Evolutionary conservation across 805 yeast genomes (phyloP).

Genomic region (Saccharomycopsis sp.): DNA sequence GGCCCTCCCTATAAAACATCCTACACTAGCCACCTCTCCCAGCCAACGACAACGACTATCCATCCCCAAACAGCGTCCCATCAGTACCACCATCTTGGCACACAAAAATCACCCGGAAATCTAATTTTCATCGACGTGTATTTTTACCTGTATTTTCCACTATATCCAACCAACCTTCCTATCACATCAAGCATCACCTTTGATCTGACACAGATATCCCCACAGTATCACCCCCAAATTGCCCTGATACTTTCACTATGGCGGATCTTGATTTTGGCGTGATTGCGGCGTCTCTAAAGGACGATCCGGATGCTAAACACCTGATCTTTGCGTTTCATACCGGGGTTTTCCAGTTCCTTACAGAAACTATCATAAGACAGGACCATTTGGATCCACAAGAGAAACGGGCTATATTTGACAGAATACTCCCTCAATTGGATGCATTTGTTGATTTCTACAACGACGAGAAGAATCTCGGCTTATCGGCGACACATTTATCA

Average conservation of each 20-base stretch:
- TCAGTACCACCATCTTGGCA: too few species aligned
- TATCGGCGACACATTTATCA: constrained; percentile 10
- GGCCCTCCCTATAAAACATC: too few species aligned
- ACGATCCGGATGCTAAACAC: not conserved
- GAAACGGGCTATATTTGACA: constrained; percentile 5
- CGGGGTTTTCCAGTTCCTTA: not conserved
- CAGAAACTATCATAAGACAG: not conserved
- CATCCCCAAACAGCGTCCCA: too few species aligned
- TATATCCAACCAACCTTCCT: not conserved
- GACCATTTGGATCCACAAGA: not conserved
- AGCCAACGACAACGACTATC: too few species aligned
- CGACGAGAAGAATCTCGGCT: constrained; percentile 7
- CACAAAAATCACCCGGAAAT: not conserved
- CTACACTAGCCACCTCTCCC: too few species aligned
- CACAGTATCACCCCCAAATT: not conserved
- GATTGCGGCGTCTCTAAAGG: not conserved
- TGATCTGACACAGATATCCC: not conserved
- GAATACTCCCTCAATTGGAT: constrained; percentile 5
- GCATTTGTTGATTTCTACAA: constrained; percentile 15
- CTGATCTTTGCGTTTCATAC: not conserved
- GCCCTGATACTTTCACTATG: not conserved
- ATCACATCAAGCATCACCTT: not conserved
- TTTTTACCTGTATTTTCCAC: not conserved
- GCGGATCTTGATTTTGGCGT: not conserved
- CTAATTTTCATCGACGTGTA: not conserved